Evolutionary conservation across 176 grass and related monocot genomes (phyloP).

Genomic region (Eremochloa ophiuroides): DNA sequence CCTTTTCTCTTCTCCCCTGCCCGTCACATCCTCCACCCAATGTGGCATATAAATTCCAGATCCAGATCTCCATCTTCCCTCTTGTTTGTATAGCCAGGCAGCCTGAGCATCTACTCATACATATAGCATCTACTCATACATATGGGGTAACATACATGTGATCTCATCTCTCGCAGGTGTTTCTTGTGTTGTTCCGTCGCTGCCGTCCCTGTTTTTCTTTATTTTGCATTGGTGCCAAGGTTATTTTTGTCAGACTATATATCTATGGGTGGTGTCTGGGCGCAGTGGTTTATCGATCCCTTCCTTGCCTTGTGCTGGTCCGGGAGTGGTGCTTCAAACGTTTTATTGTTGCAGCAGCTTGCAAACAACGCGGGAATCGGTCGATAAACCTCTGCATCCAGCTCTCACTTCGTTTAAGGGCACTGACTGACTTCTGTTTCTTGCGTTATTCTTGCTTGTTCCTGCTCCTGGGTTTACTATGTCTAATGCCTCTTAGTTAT

Average conservation of each 20-base stretch:
- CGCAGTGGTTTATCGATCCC: conserved; percentile 95
- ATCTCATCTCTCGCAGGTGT: conserved; percentile 33
- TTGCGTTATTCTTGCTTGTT: background rate
- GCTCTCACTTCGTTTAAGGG: conserved; percentile 32
- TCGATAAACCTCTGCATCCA: conserved; percentile 99
- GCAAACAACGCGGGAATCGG: conserved; percentile 75
- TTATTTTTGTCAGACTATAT: background rate
- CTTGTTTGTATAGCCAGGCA: background rate
- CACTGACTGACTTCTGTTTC: background rate
- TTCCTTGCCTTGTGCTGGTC: conserved; percentile 76
- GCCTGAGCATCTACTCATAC: too few relatives aligned
- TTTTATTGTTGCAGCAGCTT: conserved; percentile 21
- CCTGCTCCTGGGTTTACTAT: background rate
- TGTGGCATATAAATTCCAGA: conserved; percentile 48
- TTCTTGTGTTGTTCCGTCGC: background rate
- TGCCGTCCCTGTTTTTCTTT: background rate
- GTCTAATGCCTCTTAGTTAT: background rate
- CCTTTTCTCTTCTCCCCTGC: background rate
- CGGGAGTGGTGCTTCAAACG: conserved; percentile 5
- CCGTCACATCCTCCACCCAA: conserved; percentile 30
- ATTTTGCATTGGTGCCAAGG: conserved; percentile 7
- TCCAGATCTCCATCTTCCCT: conserved; percentile 41
- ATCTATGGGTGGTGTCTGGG: conserved; percentile 49
- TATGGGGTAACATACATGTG: background rate
- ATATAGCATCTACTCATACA: background rate